phyloP scores from a whole-genome alignment of 2,329 filamentous ascomycete genomes.

The Beauveria medogensis region DNA sequence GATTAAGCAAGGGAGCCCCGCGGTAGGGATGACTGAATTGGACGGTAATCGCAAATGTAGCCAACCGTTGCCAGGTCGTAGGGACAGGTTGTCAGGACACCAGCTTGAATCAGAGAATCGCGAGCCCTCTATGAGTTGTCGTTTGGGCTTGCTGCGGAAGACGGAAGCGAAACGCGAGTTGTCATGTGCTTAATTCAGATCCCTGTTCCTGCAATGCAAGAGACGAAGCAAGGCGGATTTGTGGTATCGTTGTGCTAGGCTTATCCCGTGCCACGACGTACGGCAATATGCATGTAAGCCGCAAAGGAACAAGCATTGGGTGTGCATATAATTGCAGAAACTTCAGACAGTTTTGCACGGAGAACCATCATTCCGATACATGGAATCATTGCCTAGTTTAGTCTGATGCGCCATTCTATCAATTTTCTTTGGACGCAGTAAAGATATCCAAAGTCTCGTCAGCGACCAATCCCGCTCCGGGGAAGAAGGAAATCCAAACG shows the following conservation, averaged over 20 bases:
- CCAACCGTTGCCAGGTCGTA: not conserved
- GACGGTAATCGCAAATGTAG: not conserved
- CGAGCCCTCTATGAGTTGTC: not conserved
- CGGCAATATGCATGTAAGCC: not conserved
- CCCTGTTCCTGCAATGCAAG: not conserved
- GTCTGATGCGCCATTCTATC: no score
- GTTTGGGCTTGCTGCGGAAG: not conserved
- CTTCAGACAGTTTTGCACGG: not conserved
- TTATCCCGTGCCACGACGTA: not conserved
- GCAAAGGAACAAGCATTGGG: not conserved
- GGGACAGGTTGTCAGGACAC: not conserved
- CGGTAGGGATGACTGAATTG: not conserved
- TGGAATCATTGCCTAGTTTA: no score
- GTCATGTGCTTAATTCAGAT: conserved; percentile 1
- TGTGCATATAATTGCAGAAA: not conserved
- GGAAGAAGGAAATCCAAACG: not conserved
- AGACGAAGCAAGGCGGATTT: not conserved
- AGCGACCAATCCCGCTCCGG: not conserved
- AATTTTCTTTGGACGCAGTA: no score
- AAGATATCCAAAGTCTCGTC: no score
- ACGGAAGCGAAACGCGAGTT: not conserved
- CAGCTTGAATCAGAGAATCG: not conserved
- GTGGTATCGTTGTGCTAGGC: not conserved
- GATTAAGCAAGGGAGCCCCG: no score
- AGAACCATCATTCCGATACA: no score